Base-by-base conservation (phyloP, 2,329 filamentous ascomycete genomes). In the Chaetomium olivaceum region DNA sequence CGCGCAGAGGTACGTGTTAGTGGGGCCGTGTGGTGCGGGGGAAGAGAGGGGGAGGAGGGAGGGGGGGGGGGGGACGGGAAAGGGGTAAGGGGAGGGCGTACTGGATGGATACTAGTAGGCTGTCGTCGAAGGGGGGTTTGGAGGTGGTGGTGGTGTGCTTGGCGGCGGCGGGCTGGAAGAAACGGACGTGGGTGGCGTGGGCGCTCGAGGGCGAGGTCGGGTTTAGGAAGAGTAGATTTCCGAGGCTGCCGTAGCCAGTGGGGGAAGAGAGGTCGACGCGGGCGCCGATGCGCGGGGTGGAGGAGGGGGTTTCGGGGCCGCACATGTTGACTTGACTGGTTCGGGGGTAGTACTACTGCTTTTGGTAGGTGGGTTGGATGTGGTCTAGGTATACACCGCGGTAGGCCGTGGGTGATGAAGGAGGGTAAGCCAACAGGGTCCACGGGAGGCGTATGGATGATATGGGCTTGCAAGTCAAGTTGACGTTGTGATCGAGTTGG, bases 161-260 rank as follows among this genome's bases (percentile, higher is more conserved):
- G 27, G 46, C 4, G 48, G 52, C 14, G 27, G 46, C 4, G 33
- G 52, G n/a, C 4, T 57, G 58, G 2, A 52, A 66, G 64, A 71
- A 72, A 19, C 69, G 65, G 3, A 71, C 69, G 51, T 73, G 72
- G 14, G 72, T 73, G 14, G 72, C 72, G 25, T 57, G 61, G 1
- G 63, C 36, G 65, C 69, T 71, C 57, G 48, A 51, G 2, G 72
- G 69, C 6, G 60, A 52, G 11, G 64, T 59, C 0, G 71, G 71
- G 60, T 73, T 67, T 51, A 70, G 64, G 63, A 73, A 73, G 46
- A 73, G 52, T 14, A 73, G 67, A 58, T 71, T 72, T 23, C 71
- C 70, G 52, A 62, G 56, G 25, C 33, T 31, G 31, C 57, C 52
- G 33, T 51, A 36, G 31, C 64, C 43, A 19, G 48, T 52, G 21